Evolutionary conservation across 164 flowering plant species (phyloP).

Genomic region (Pachysandra terminalis): DNA sequence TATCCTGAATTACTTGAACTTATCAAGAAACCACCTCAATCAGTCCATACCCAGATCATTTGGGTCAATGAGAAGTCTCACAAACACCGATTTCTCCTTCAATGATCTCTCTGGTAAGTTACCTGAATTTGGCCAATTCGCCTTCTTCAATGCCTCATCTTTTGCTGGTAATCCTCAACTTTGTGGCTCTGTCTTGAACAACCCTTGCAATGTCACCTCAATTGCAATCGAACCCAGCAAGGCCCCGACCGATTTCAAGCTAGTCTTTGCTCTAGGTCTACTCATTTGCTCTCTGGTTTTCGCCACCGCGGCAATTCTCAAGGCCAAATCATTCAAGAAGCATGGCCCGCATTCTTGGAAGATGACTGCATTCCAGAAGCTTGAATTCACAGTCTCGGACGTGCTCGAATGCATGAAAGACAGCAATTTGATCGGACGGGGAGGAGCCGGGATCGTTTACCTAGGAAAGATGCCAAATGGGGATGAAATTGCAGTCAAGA

Average conservation of each 20-base stretch:
- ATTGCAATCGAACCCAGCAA: conserved; percentile 24
- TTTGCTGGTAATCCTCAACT: conserved; percentile 83
- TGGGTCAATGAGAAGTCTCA: conserved; percentile 82
- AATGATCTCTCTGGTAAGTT: conserved; percentile 77
- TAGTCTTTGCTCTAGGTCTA: conserved; percentile 67
- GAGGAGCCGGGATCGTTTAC: conserved; percentile 92
- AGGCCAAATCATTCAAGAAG: conserved; percentile 53
- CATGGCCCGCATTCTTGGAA: conserved; percentile 51
- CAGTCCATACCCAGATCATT: conserved; percentile 64
- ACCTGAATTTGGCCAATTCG: conserved; percentile 83
- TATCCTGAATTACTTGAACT: conserved; percentile 73
- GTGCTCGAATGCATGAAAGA: conserved; percentile 82
- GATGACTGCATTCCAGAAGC: conserved; percentile 75
- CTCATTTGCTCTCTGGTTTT: conserved; percentile 67
- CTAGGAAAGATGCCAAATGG: conserved; percentile 74
- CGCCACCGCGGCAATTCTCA: conserved; percentile 57
- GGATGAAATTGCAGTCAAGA: conserved; percentile 77
- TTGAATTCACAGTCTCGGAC: conserved; percentile 58
- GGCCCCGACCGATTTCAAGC: conserved; percentile 50
- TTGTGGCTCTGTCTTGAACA: conserved; percentile 63
- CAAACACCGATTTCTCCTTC: conserved; percentile 87
- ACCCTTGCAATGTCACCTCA: conserved; percentile 66
- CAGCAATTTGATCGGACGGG: conserved; percentile 76
- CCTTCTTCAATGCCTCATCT: conserved; percentile 73
- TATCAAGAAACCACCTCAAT: conserved; percentile 74